Evolutionary conservation across 768 basidiomycete species (phyloP).

Genomic region (Hydnomerulius pinastri): DNA sequence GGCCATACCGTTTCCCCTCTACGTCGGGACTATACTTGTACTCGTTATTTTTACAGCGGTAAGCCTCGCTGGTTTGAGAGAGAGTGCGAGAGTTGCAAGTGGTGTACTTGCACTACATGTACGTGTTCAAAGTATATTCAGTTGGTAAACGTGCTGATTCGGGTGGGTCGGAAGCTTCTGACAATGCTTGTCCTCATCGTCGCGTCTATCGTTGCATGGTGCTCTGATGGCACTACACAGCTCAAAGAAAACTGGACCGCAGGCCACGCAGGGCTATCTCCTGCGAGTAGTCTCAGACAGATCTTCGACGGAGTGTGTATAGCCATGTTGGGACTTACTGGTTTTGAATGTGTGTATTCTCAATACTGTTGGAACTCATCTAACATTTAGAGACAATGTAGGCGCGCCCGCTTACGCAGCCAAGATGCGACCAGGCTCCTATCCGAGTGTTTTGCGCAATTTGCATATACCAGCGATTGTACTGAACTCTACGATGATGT

Average conservation of each 20-base stretch:
- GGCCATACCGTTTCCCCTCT: slow-evolving; percentile 53
- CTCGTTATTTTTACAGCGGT: slow-evolving; percentile 54
- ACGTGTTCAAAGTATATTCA: slow-evolving; percentile 14
- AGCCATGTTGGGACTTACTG: slow-evolving; percentile 72
- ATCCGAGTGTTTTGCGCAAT: slow-evolving; percentile 64
- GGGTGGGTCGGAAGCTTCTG: slow-evolving; percentile 37
- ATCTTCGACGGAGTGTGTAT: slow-evolving; percentile 70
- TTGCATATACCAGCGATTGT: slow-evolving; percentile 60
- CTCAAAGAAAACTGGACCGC: slow-evolving; percentile 57
- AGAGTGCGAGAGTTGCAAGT: slow-evolving; percentile 63
- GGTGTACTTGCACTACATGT: slow-evolving; percentile 63
- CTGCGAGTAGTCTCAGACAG: slow-evolving; percentile 40
- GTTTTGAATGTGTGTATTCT: slow-evolving; percentile 55
- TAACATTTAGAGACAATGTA: slow-evolving; percentile 11
- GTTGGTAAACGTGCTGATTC: neutral
- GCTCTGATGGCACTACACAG: slow-evolving; percentile 44
- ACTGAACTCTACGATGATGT: slow-evolving; percentile 56
- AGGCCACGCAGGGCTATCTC: slow-evolving; percentile 29
- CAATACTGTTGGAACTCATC: neutral
- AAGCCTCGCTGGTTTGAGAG: slow-evolving; percentile 59
- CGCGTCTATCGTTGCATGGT: slow-evolving; percentile 53
- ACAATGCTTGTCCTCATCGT: slow-evolving; percentile 60
- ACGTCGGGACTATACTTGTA: slow-evolving; percentile 54
- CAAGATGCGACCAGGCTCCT: slow-evolving; percentile 54
- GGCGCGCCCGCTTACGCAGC: slow-evolving; percentile 69